These are phyloP conservation scores for Fusarium buxicola DNA, from an alignment of 2,329 filamentous ascomycete genomes.

Conservation along the genomic window DNA sequence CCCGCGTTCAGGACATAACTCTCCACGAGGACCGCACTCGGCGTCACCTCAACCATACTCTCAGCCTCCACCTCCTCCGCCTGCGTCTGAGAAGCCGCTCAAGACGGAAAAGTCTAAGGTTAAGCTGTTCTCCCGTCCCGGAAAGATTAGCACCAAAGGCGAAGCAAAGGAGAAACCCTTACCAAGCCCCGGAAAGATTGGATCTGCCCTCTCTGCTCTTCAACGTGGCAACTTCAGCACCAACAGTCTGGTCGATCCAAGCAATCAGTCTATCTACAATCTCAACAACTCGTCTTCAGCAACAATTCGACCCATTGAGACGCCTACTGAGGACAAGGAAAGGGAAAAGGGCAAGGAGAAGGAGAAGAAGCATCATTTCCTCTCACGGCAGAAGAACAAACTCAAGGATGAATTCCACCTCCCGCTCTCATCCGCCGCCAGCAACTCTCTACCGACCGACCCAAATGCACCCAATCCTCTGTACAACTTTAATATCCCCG, in stretches of 20 bases:
- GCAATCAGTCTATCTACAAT: constrained; percentile 74
- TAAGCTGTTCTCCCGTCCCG: constrained; percentile 83
- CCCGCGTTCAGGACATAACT: constrained; percentile 69
- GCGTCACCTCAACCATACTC: constrained; percentile 50
- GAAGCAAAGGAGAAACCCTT: constrained; percentile 74
- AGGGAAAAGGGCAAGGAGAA: constrained; percentile 69
- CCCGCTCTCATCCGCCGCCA: constrained; percentile 79
- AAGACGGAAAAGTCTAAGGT: constrained; percentile 80
- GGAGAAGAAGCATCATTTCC: constrained; percentile 82
- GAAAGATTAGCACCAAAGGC: constrained; percentile 78
- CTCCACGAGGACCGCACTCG: constrained; percentile 57
- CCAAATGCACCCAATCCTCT: constrained; percentile 79
- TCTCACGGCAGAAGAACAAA: constrained; percentile 84
- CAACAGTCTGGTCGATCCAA: constrained; percentile 74
- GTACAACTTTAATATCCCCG: constrained; percentile 81
- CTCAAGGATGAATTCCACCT: constrained; percentile 79
- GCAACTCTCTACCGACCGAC: constrained; percentile 81
- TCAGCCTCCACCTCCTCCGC: constrained; percentile 54
- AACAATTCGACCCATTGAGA: constrained; percentile 75
- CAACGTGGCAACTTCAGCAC: constrained; percentile 78
- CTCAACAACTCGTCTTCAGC: constrained; percentile 81
- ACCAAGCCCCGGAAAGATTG: constrained; percentile 79
- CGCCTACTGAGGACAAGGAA: constrained; percentile 58
- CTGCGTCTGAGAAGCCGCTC: constrained; percentile 66
- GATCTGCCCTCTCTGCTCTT: constrained; percentile 72